Evolutionary conservation across 2,329 filamentous ascomycete species (phyloP).

Genomic region (Cordyceps militaris): DNA sequence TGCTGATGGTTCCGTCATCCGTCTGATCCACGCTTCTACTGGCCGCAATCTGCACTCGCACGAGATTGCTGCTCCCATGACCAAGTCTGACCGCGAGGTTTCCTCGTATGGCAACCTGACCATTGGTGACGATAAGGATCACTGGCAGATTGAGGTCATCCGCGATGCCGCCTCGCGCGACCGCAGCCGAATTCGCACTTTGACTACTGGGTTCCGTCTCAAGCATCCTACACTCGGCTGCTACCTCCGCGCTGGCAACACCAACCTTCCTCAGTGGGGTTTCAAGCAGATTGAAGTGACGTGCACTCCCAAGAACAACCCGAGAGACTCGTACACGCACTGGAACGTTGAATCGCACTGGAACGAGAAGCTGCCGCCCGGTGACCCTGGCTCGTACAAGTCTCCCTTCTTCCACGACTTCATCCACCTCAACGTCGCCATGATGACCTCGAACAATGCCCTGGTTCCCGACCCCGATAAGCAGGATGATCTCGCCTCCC

Average conservation of each 20-base stretch:
- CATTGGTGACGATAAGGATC: conserved; percentile 93
- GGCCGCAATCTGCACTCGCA: conserved; percentile 97
- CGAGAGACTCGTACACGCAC: conserved; percentile 88
- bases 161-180: conserved; percentile 83
- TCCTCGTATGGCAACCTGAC: conserved; percentile 95
- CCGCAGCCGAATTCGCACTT: conserved; percentile 74
- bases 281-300: conserved; percentile 99
- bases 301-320: conserved; percentile 88
- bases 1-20: conserved; percentile 69
- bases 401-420: conserved; percentile 98
- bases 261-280: conserved; percentile 96
- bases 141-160: conserved; percentile 91
- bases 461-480: conserved; percentile 97
- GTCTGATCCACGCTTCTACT: conserved; percentile 89
- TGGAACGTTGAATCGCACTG: conserved; percentile 97
- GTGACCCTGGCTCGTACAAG: conserved; percentile 86
- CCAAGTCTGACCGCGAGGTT: conserved; percentile 86
- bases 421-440: conserved; percentile 94
- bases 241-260: conserved; percentile 90
- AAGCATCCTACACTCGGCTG: conserved; percentile 77
- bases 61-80: conserved; percentile 77
- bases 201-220: conserved; percentile 89
- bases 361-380: conserved; percentile 86
- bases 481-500: conserved; percentile 93
- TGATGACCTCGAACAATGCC: conserved; percentile 99